Evolutionary conservation across 768 basidiomycete species (phyloP).

Genomic region (Pluteus cervinus): DNA sequence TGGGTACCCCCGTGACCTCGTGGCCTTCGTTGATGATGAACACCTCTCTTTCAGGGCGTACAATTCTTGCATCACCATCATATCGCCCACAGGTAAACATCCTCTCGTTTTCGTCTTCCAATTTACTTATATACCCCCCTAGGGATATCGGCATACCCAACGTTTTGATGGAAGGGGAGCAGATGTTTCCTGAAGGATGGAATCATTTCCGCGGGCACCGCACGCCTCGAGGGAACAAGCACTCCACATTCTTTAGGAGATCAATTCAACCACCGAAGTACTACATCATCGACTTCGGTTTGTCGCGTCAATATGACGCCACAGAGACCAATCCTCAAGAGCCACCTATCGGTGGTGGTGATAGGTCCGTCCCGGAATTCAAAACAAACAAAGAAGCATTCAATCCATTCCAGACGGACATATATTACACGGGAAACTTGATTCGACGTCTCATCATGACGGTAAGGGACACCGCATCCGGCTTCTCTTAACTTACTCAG

Average conservation of each 20-base stretch:
- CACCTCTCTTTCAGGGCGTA: conserved; percentile 16
- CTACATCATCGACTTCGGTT: conserved; percentile 25
- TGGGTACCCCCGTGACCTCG: background rate
- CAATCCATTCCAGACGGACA: conserved; percentile 36
- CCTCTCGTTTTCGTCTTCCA: background rate
- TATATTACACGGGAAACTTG: conserved; percentile 37
- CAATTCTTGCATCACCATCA: conserved; percentile 27
- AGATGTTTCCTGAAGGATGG: conserved; percentile 13
- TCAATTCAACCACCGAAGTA: conserved; percentile 17
- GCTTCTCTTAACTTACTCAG: no score
- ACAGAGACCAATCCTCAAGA: conserved; percentile 18
- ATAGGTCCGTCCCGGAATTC: no score
- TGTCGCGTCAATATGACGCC: conserved; percentile 19
- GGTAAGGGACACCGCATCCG: conserved; percentile 13
- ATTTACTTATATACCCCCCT: background rate
- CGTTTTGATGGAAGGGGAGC: conserved; percentile 20
- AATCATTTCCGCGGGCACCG: conserved; percentile 16
- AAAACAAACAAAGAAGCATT: no score
- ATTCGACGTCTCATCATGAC: conserved; percentile 23
- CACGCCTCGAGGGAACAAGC: conserved; percentile 9
- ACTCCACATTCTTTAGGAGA: conserved; percentile 14
- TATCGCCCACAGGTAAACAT: conserved; percentile 22
- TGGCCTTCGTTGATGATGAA: background rate
- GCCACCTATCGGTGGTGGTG: conserved; percentile 29
- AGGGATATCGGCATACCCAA: conserved; percentile 26